Evolutionary conservation across 768 basidiomycete genomes (phyloP).

Genomic region (Leucogyrophana mollusca): DNA sequence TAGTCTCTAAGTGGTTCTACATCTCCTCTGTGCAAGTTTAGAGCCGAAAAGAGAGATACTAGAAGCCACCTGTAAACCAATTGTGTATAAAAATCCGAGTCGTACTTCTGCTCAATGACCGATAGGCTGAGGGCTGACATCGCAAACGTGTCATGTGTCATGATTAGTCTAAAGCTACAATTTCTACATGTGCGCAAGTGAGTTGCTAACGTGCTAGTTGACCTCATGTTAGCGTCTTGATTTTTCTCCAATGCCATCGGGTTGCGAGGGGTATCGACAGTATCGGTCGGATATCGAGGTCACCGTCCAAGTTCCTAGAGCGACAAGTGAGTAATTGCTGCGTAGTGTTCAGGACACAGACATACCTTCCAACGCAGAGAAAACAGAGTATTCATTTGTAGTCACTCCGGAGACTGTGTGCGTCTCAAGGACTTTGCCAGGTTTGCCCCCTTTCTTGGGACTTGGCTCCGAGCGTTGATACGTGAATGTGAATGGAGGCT

Average conservation of each 20-base stretch:
- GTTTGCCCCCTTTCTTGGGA: slow-evolving; percentile 63
- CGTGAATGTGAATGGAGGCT: slow-evolving; percentile 95
- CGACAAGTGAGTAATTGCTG: slow-evolving; percentile 5
- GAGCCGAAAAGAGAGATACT: background rate
- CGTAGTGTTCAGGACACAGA: slow-evolving; percentile 1
- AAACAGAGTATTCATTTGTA: slow-evolving; percentile 82
- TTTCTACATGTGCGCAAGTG: slow-evolving; percentile 22
- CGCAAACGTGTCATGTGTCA: background rate
- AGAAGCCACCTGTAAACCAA: slow-evolving; percentile 1
- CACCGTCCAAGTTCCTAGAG: slow-evolving; percentile 91
- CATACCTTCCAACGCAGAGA: slow-evolving; percentile 86
- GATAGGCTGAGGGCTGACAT: background rate
- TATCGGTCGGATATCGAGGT: slow-evolving; percentile 88
- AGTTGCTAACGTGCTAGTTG: slow-evolving; percentile 16
- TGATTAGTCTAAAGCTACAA: slow-evolving; percentile 21
- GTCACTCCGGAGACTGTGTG: slow-evolving; percentile 84
- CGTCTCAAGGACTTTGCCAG: slow-evolving; percentile 83
- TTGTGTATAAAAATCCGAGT: background rate
- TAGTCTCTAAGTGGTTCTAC: slow-evolving; percentile 93
- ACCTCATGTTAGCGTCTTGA: slow-evolving; percentile 28
- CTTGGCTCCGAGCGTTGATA: slow-evolving; percentile 82
- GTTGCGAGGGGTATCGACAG: slow-evolving; percentile 82
- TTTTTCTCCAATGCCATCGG: slow-evolving; percentile 44
- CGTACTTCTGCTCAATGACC: background rate
- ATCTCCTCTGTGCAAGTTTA: slow-evolving; percentile 87